Conservation (phyloP, 169 alveolate species). For the Sarcocystis neurona region DNA sequence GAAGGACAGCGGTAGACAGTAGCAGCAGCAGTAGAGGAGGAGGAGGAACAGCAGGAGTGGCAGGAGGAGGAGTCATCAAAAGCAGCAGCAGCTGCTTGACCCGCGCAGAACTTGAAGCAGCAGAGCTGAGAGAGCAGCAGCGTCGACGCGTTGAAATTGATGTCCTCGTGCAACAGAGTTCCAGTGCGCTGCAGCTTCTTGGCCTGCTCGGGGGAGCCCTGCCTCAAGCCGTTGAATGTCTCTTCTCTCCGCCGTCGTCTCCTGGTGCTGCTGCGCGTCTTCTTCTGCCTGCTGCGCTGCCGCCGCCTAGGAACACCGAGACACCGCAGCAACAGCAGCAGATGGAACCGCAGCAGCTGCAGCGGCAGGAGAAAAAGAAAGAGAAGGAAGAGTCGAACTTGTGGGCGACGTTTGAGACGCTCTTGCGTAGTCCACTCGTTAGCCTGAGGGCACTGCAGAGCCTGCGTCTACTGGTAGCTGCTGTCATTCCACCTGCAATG, state of each 20-base stretch:
- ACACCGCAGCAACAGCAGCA: too few relatives aligned
- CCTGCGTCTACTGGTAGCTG: slow-evolving; percentile 24
- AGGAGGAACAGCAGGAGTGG: neutral
- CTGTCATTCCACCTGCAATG: slow-evolving; percentile 26
- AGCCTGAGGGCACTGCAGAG: neutral
- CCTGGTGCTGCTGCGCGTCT: too few relatives aligned
- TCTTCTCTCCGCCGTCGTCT: too few relatives aligned
- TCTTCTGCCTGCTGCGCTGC: too few relatives aligned
- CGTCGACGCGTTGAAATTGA: too few relatives aligned
- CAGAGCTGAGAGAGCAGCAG: too few relatives aligned
- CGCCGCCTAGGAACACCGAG: too few relatives aligned
- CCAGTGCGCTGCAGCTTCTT: slow-evolving; percentile 28
- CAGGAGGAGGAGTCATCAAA: too few relatives aligned
- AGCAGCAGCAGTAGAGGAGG: slow-evolving; percentile 4
- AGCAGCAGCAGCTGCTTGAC: slow-evolving; percentile 30
- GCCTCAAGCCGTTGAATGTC: too few relatives aligned
- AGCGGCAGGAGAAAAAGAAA: neutral
- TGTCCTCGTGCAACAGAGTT: too few relatives aligned
- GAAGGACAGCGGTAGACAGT: neutral
- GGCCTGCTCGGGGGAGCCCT: slow-evolving; percentile 35
- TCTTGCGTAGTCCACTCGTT: slow-evolving; percentile 34
- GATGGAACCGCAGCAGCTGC: too few relatives aligned
- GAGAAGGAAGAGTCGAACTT: neutral
- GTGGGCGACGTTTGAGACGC: neutral
- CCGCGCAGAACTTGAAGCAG: slow-evolving; percentile 43